A percentile compares a stretch with the other conserved stretches of the same genome.
These are phyloP conservation scores for Lantana camara DNA, from an alignment of 257 asterid species.

Conservation along the genomic window DNA sequence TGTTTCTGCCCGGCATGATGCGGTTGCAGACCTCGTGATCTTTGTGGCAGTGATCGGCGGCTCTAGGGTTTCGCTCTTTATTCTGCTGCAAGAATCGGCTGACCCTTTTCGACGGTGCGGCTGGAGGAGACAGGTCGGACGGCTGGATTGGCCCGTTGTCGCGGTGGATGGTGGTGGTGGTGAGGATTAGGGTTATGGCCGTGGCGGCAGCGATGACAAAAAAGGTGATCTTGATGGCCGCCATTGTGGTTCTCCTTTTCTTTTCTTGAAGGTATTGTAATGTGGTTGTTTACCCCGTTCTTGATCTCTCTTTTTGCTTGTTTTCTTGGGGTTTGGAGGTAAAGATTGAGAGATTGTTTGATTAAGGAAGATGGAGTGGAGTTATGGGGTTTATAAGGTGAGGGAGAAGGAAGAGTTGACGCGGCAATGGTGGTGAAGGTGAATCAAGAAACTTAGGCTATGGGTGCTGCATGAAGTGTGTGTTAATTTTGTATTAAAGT, in stretches of 20 bases:
- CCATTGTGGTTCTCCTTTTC: too few relatives aligned
- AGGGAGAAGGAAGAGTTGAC: constrained; percentile 36
- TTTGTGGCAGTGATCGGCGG: constrained; percentile 59
- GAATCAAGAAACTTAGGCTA: constrained; percentile 9
- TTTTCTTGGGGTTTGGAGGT: not conserved
- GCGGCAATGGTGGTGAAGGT: constrained; percentile 29
- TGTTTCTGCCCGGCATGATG: constrained; percentile 22
- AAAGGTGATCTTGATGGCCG: constrained; percentile 38
- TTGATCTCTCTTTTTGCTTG: too few relatives aligned
- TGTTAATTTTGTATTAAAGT: constrained; percentile 3
- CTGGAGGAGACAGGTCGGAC: too few relatives aligned
- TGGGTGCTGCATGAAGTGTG: constrained; percentile 29
- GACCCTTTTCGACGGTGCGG: constrained; percentile 22
- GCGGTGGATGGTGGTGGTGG: constrained; percentile 6
- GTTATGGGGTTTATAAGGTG: constrained; percentile 27
- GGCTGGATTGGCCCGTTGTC: not conserved
- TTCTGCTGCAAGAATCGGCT: constrained; percentile 56
- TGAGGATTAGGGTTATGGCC: constrained; percentile 45
- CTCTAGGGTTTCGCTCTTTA: constrained; percentile 52
- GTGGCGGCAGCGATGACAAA: constrained; percentile 26
- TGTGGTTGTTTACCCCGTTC: not conserved
- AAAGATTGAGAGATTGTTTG: not conserved
- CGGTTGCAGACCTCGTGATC: constrained; percentile 48
- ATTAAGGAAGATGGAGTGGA: constrained; percentile 2
- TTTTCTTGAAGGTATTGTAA: not conserved